A percentile compares a stretch with the other conserved stretches of the same genome.
Conservation (phyloP, 2,329 filamentous ascomycete genomes). For the Alternaria metachromatica region DNA sequence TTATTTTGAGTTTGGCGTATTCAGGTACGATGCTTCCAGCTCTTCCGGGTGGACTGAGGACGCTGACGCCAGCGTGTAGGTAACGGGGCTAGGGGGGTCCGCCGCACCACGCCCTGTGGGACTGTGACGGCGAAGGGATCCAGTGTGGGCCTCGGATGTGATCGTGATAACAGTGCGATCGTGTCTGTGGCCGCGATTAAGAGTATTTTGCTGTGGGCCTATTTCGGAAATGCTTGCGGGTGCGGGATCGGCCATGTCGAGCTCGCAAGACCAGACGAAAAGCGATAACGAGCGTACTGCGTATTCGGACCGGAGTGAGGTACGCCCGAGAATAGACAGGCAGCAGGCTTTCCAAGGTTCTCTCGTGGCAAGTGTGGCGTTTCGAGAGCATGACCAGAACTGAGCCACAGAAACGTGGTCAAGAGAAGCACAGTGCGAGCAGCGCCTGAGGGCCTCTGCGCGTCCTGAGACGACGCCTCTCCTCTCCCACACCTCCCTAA, state of each 20-base stretch:
- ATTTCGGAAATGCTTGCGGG: constrained; percentile 13
- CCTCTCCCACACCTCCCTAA: not conserved
- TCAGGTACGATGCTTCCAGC: not conserved
- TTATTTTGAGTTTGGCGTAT: not conserved
- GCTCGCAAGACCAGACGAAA: constrained; percentile 7
- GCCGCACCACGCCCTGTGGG: not conserved
- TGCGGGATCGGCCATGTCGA: not conserved
- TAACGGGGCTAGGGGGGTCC: not conserved
- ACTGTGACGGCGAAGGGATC: not conserved
- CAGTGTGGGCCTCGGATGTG: not conserved
- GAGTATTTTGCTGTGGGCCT: not conserved
- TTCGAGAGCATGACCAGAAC: constrained; percentile 13
- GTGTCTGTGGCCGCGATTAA: not conserved
- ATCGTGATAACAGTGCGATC: not conserved
- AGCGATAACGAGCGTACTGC: constrained; percentile 2
- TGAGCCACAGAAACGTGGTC: constrained; percentile 14
- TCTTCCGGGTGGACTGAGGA: constrained; percentile 1
- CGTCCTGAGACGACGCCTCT: not conserved
- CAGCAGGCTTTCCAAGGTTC: not conserved
- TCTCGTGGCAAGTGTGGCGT: constrained; percentile 13
- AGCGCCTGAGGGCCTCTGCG: constrained; percentile 3
- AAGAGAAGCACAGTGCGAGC: constrained; percentile 18
- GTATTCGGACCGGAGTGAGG: constrained; percentile 6
- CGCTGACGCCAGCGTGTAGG: not conserved
- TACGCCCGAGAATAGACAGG: not conserved